A percentile compares a stretch with the other conserved stretches of the same genome.
phyloP scores from a whole-genome alignment of 768 basidiomycete species.

The Porpolomopsis calyptriformis region DNA sequence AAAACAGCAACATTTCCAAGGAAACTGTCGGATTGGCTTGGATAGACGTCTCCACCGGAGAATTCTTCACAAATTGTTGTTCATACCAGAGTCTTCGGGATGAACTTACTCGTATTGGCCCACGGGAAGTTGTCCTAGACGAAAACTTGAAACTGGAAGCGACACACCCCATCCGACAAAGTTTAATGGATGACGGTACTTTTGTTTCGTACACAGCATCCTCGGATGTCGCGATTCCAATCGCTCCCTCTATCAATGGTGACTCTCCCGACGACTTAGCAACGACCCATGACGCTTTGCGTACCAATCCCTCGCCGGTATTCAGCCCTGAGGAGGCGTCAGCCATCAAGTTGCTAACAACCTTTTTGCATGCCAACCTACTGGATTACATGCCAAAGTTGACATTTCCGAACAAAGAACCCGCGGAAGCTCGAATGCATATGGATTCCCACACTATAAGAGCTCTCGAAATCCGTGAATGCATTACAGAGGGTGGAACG shows the following conservation, averaged over 20 bases:
- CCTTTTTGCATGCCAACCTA: slow-evolving; percentile 55
- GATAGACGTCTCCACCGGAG: slow-evolving; percentile 92
- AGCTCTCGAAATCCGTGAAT: slow-evolving; percentile 77
- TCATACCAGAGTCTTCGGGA: slow-evolving; percentile 53
- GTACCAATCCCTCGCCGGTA: slow-evolving; percentile 6
- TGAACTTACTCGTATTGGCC: slow-evolving; percentile 70
- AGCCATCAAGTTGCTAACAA: slow-evolving; percentile 54
- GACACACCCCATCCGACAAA: slow-evolving; percentile 36
- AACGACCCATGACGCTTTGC: neutral
- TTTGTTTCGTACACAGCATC: slow-evolving; percentile 40
- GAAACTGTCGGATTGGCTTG: slow-evolving; percentile 66
- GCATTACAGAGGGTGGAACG: slow-evolving; percentile 56
- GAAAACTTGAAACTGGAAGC: slow-evolving; percentile 24
- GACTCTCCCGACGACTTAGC: neutral
- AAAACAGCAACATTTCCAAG: neutral
- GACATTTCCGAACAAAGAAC: slow-evolving; percentile 47
- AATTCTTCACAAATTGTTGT: slow-evolving; percentile 71
- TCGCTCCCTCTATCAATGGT: neutral
- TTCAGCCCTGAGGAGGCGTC: slow-evolving; percentile 34
- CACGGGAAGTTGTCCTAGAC: slow-evolving; percentile 72
- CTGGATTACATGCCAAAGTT: slow-evolving; percentile 71
- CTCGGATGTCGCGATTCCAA: neutral
- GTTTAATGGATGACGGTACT: slow-evolving; percentile 43
- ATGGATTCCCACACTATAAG: slow-evolving; percentile 84
- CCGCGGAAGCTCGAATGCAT: slow-evolving; percentile 55